Evolutionary conservation across 768 basidiomycete genomes (phyloP).

Genomic region (Fomitopsis pulvina): DNA sequence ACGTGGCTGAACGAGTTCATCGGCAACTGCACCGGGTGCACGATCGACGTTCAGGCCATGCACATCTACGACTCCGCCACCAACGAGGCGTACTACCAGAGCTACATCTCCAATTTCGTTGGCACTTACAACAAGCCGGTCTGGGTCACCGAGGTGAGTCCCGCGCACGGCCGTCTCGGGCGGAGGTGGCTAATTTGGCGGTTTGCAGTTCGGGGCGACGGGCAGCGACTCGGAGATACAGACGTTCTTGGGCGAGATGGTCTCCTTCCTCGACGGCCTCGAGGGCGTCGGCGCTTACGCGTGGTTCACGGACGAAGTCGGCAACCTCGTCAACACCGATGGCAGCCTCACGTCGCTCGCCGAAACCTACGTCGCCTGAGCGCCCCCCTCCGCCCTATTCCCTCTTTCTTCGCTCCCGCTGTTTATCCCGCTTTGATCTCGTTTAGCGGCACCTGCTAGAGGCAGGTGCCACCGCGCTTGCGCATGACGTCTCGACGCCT

Average conservation of each 20-base stretch:
- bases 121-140: slow-evolving; percentile 23
- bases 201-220: slow-evolving; percentile 21
- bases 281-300: slow-evolving; percentile 19
- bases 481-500: no score
- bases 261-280: slow-evolving; percentile 24
- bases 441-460: not conserved
- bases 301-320: slow-evolving; percentile 20
- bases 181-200: not conserved
- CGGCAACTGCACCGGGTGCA: slow-evolving; percentile 20
- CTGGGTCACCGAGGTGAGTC: slow-evolving; percentile 24
- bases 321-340: slow-evolving; percentile 21
- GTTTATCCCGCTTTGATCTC: not conserved
- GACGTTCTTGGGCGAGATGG: slow-evolving; percentile 21
- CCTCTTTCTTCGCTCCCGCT: not conserved
- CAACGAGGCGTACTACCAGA: slow-evolving; percentile 25
- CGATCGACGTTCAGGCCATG: slow-evolving; percentile 23
- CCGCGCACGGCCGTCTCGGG: not conserved
- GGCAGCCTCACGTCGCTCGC: slow-evolving; percentile 18
- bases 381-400: slow-evolving; percentile 27
- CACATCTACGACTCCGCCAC: slow-evolving; percentile 26
- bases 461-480: slow-evolving; percentile 17
- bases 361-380: slow-evolving; percentile 29
- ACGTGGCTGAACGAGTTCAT: slow-evolving; percentile 26
- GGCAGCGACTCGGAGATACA: slow-evolving; percentile 18
- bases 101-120: slow-evolving; percentile 22